A percentile compares a stretch with the other conserved stretches of the same genome.
phyloP scores from a whole-genome alignment of 805 yeast species.

The Scheffersomyces lignosus region DNA sequence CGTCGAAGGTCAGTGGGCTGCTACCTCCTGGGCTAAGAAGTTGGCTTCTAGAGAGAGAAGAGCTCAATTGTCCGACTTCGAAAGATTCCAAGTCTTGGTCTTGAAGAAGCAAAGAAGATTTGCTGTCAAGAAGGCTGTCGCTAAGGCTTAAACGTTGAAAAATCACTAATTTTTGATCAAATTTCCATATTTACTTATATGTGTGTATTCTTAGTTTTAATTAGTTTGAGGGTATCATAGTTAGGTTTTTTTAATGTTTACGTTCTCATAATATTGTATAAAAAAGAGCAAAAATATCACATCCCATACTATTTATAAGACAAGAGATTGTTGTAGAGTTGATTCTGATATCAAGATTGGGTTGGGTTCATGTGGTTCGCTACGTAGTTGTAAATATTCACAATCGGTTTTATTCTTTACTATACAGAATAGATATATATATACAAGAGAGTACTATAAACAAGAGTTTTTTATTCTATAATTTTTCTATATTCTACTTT shows the following conservation, averaged over 20 bases:
- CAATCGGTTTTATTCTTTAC: no score
- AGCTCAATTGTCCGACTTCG: constrained; percentile 91
- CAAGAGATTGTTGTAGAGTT: no score
- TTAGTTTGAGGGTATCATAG: constrained; percentile 25
- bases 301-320: no score
- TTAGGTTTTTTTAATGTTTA: constrained; percentile 29
- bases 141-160: constrained; percentile 71
- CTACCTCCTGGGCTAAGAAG: constrained; percentile 97
- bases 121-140: constrained; percentile 93
- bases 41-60: constrained; percentile 94
- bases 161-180: constrained; percentile 8
- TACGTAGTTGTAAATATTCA: no score
- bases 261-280: constrained; percentile 16
- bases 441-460: constrained; percentile 11
- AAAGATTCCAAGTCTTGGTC: constrained; percentile 98
- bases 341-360: no score
- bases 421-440: no score
- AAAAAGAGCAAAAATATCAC: background rate
- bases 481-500: background rate
- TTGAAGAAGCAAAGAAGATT: constrained; percentile 96
- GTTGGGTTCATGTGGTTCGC: no score
- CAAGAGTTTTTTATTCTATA: no score
- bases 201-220: constrained; percentile 30
- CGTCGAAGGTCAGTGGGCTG: constrained; percentile 86
- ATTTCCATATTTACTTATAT: constrained; percentile 15